Evolutionary conservation across 2,329 filamentous ascomycete genomes (phyloP).

Genomic region (Pseudogymnoascus sp.): DNA sequence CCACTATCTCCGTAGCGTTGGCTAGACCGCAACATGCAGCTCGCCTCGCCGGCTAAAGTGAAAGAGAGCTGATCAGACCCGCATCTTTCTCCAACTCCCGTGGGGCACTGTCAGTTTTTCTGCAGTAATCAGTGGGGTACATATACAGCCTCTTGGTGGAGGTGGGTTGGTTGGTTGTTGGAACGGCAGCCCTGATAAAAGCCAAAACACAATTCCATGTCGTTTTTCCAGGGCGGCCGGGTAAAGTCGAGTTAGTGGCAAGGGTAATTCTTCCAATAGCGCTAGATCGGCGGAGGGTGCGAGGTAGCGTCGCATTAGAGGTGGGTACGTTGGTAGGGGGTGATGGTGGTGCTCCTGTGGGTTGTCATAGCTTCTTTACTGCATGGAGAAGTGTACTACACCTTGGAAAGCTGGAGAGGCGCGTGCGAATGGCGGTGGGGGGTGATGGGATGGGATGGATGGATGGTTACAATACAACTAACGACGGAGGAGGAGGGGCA

Average conservation of each 20-base stretch:
- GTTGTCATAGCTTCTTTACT: constrained; percentile 7
- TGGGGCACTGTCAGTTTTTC: background rate
- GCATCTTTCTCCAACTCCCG: constrained; percentile 6
- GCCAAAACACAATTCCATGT: background rate
- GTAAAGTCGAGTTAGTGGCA: background rate
- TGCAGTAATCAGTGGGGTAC: constrained; percentile 1
- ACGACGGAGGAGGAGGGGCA: background rate
- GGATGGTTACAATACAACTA: background rate
- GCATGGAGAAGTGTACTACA: background rate
- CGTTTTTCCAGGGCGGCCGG: background rate
- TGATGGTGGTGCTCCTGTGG: background rate
- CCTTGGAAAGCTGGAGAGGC: background rate
- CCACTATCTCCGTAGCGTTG: background rate
- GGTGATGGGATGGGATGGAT: background rate
- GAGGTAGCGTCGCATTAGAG: constrained; percentile 2
- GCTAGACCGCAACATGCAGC: background rate
- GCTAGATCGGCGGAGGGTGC: constrained; percentile 1
- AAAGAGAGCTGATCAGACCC: background rate
- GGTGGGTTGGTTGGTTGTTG: background rate
- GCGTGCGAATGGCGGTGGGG: background rate
- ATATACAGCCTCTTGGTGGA: background rate
- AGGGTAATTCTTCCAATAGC: background rate
- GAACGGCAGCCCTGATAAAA: background rate
- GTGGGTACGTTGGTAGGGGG: background rate
- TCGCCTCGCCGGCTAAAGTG: constrained; percentile 1